Percentiles rank a stretch among this genome's conserved stretches.
These are phyloP conservation scores for Nigrograna mackinnonii DNA, from an alignment of 2,329 filamentous ascomycete species.

Conservation along the genomic window DNA sequence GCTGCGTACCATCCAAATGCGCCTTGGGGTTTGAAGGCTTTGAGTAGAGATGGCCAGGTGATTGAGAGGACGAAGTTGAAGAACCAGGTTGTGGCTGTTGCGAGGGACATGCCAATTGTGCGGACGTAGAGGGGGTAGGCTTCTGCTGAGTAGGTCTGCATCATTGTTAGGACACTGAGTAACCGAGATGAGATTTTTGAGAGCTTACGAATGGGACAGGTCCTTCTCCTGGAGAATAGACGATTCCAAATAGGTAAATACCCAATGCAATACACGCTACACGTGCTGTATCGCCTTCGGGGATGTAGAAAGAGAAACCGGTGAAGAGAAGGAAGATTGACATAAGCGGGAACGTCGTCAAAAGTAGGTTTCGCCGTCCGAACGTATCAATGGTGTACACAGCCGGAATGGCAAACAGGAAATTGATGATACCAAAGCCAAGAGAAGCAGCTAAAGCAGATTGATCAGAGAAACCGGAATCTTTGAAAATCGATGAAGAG, in stretches of 20 bases:
- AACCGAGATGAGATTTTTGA: no score
- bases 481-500: slow-evolving; percentile 64
- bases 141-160: slow-evolving; percentile 41
- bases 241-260: slow-evolving; percentile 48
- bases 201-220: no score
- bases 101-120: slow-evolving; percentile 31
- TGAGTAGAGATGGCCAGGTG: slow-evolving; percentile 54
- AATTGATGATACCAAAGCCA: slow-evolving; percentile 31
- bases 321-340: slow-evolving; percentile 24
- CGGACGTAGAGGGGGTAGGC: slow-evolving; percentile 45
- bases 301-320: slow-evolving; percentile 27
- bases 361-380: slow-evolving; percentile 27
- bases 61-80: slow-evolving; percentile 57
- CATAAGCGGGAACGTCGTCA: slow-evolving; percentile 31
- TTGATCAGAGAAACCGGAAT: slow-evolving; percentile 21
- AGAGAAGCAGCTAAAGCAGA: slow-evolving; percentile 28
- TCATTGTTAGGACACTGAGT: slow-evolving; percentile 15
- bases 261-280: slow-evolving; percentile 36
- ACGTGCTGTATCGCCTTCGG: slow-evolving; percentile 5
- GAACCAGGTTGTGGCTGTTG: slow-evolving; percentile 57
- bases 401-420: slow-evolving; percentile 28
- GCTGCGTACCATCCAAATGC: slow-evolving; percentile 60
- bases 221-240: no score
- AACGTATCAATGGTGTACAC: slow-evolving; percentile 31
- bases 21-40: slow-evolving; percentile 52